Evolutionary conservation across 805 yeast genomes (phyloP).

Genomic region (Myxozyma geophila): DNA sequence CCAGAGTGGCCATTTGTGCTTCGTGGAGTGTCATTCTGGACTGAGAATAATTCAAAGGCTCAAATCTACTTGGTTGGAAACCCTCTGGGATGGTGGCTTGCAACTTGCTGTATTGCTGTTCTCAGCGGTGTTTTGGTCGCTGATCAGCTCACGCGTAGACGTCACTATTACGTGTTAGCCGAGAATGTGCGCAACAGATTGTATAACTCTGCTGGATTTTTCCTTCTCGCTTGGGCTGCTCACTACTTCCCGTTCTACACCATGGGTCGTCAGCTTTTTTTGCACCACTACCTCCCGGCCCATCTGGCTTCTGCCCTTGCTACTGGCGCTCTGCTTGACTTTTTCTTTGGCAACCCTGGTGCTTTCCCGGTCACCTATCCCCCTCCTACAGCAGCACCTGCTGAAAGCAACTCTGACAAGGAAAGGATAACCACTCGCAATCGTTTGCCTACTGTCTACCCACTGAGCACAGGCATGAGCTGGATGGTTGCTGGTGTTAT

Average conservation of each 20-base stretch:
- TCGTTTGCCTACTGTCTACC: slow-evolving; percentile 18
- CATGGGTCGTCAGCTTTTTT: slow-evolving; percentile 89
- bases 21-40: slow-evolving; percentile 97
- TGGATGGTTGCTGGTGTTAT: slow-evolving; percentile 46
- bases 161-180: slow-evolving; percentile 63
- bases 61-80: slow-evolving; percentile 94
- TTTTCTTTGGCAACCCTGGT: slow-evolving; percentile 57
- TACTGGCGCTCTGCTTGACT: slow-evolving; percentile 80
- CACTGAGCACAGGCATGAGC: slow-evolving; percentile 12
- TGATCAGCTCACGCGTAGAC: slow-evolving; percentile 77
- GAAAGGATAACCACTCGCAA: slow-evolving; percentile 28
- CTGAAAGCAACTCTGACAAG: slow-evolving; percentile 38
- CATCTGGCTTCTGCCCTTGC: slow-evolving; percentile 85
- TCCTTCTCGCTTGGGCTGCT: slow-evolving; percentile 81
- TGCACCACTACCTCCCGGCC: slow-evolving; percentile 95
- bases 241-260: slow-evolving; percentile 90
- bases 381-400: neutral
- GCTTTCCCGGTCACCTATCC: slow-evolving; percentile 32
- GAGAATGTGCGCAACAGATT: slow-evolving; percentile 69
- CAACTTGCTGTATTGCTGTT: slow-evolving; percentile 64
- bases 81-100: slow-evolving; percentile 87
- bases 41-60: slow-evolving; percentile 61
- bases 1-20: slow-evolving; percentile 86
- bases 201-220: slow-evolving; percentile 79
- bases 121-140: slow-evolving; percentile 68